Conservation (phyloP, 257 asterid genomes). For the Solanum arcanum region DNA sequence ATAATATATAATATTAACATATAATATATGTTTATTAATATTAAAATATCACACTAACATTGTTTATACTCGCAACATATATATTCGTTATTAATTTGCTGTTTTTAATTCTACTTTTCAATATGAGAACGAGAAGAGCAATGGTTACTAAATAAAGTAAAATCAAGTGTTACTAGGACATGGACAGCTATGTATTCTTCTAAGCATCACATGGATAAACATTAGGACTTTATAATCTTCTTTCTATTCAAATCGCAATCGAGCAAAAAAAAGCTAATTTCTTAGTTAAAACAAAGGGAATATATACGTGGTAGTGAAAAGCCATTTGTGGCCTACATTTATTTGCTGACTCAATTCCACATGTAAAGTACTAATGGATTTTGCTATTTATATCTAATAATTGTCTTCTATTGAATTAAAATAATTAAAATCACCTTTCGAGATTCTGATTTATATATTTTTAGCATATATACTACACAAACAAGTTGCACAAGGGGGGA, state of each 20-base stretch:
- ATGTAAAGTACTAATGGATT: background rate
- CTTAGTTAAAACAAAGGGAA: background rate
- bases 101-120: background rate
- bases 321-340: slow-evolving; percentile 13
- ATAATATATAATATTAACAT: too few species aligned
- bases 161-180: background rate
- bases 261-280: too few species aligned
- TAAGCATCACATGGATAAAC: background rate
- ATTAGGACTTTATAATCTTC: background rate
- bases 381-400: background rate
- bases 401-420: background rate
- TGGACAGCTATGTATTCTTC: background rate
- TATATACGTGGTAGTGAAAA: slow-evolving; percentile 1
- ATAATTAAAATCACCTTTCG: background rate
- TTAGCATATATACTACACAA: background rate
- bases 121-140: background rate
- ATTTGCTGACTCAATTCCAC: slow-evolving; percentile 39
- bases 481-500: background rate
- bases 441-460: background rate
- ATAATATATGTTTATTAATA: too few species aligned
- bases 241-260: too few species aligned
- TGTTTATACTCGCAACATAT: too few species aligned
- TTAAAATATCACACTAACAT: too few species aligned
- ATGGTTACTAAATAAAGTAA: background rate
- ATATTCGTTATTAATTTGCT: background rate